Base-by-base conservation (phyloP, 805 yeast genomes). In the Nakazawaea ishiwadae region DNA sequence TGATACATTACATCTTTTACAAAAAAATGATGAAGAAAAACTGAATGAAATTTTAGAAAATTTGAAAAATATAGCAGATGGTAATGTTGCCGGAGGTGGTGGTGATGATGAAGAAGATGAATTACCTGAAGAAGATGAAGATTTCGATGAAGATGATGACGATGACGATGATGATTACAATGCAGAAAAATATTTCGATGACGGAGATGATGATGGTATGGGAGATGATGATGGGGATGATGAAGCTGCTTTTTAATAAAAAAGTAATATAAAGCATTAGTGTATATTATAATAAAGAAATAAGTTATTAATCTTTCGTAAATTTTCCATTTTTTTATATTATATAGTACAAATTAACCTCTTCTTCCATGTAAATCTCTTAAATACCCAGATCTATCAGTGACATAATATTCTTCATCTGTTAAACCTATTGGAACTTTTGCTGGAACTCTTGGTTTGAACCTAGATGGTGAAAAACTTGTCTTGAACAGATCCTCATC, bases 141-240 rank as follows among this genome's bases (percentile, higher is more conserved):
- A 81, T 46, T 75, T 71, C 49, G 83, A 78, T 46, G 88, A 81
- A 48, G 84, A 81, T 42, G 88, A 82, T 18, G 89, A 83, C 50
- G 86, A 80, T 42, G 88, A 82, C 19, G 89, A 83, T 50, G 86
- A 80, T 53, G 88, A 81, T 56, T 83, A 83, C 53, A 83, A 83
- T 52, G 91, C 91, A 7, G 91, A 83, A 51, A 78, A 77, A 59
- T 83, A 83, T 60, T 83, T 83, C 53, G 89, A 83, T 54, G 82
- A 75, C 49, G 84, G 82, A 33, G 86, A 81, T 48, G 83, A 78
- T 39, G 80, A 74, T 39, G 68, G 59, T 28, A 72, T 64, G 30
- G 77, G 68, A 16, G 81, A 70, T 29, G 82, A 71, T 38, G 80
- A 66, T 26, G 86, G 73, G n/a, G 83, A 74, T 41, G 81, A 73